phyloP scores from a whole-genome alignment of 768 basidiomycete genomes.

The Gymnopilus junonius region DNA sequence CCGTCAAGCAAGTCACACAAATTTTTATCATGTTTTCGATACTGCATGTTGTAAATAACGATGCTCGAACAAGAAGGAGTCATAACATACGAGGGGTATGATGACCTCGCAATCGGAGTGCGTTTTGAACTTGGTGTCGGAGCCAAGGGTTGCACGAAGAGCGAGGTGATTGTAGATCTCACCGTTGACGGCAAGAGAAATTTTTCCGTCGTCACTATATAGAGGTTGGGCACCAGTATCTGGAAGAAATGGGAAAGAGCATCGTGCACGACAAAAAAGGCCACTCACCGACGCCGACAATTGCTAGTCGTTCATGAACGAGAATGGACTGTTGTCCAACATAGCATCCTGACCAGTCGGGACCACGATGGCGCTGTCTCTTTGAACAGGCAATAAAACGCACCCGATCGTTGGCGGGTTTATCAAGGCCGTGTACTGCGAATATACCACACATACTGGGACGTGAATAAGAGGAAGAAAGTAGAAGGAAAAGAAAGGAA shows the following conservation, averaged over 20 bases:
- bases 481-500: too few species aligned
- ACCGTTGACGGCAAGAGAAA: constrained; percentile 92
- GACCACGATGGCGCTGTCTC: constrained; percentile 90
- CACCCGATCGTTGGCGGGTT: constrained; percentile 69
- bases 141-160: constrained; percentile 68
- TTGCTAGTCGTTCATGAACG: constrained; percentile 94
- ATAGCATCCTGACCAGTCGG: constrained; percentile 98
- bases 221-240: constrained; percentile 98
- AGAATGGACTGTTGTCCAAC: constrained; percentile 83
- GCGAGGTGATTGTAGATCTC: constrained; percentile 98
- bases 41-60: constrained; percentile 50
- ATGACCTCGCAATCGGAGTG: constrained; percentile 99
- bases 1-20: constrained; percentile 88
- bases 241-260: constrained; percentile 32
- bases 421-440: constrained; percentile 80
- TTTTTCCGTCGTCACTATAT: constrained; percentile 80
- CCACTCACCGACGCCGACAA: constrained; percentile 92
- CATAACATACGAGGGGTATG: constrained; percentile 78
- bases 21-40: constrained; percentile 77
- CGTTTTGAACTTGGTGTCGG: constrained; percentile 86
- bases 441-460: constrained; percentile 89
- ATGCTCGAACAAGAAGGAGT: background rate
- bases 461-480: constrained; percentile 8
- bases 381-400: constrained; percentile 86
- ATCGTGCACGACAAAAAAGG: background rate